These are phyloP conservation scores for Candida easanensis DNA, from an alignment of 805 yeast species.

Conservation along the genomic window DNA sequence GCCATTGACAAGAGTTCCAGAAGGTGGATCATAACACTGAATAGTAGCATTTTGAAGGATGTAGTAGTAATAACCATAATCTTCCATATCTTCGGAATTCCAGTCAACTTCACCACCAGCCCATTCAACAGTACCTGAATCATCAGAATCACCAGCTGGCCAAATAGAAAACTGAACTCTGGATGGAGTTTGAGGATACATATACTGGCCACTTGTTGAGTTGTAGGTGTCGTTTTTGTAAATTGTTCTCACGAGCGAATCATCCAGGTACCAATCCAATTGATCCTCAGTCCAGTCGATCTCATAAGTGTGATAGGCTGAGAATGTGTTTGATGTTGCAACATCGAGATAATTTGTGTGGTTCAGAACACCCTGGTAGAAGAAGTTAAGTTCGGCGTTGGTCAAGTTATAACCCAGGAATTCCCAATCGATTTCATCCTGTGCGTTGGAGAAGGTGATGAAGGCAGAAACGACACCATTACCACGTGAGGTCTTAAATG, in stretches of 20 bases:
- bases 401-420: conserved; percentile 74
- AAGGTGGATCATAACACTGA: conserved; percentile 73
- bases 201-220: conserved; percentile 52
- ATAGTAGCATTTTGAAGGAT: conserved; percentile 57
- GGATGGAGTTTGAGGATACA: conserved; percentile 73
- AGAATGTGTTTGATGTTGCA: conserved; percentile 51
- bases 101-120: conserved; percentile 88
- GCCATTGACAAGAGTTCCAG: conserved; percentile 43
- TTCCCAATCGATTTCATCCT: conserved; percentile 91
- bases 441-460: conserved; percentile 76
- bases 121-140: conserved; percentile 70
- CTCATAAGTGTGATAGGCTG: conserved; percentile 68
- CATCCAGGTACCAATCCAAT: conserved; percentile 73
- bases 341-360: conserved; percentile 55
- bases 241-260: conserved; percentile 61
- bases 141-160: conserved; percentile 69
- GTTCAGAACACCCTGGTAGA: conserved; percentile 70
- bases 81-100: conserved; percentile 68
- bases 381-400: conserved; percentile 73
- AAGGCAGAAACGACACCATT: conserved; percentile 85
- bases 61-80: conserved; percentile 81
- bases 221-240: conserved; percentile 59
- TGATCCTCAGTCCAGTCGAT: conserved; percentile 80
- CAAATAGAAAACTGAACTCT: conserved; percentile 70
- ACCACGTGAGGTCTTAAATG: conserved; percentile 68